These are phyloP conservation scores for Capsella bursapastoris DNA, from an alignment of 345 rosid species.

Conservation along the genomic window DNA sequence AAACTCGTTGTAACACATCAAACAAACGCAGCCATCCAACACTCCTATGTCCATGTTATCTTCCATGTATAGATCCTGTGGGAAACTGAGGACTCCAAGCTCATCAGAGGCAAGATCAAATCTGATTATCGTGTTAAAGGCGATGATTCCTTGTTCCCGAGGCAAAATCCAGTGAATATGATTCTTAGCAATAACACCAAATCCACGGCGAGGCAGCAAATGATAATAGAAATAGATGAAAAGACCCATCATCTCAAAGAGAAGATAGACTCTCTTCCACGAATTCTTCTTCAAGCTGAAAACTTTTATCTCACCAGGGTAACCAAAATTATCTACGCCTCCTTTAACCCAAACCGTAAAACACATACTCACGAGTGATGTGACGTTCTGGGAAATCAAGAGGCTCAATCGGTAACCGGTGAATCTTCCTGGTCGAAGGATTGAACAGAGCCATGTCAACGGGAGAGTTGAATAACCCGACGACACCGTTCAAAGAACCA, in stretches of 20 bases:
- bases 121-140: slow-evolving; percentile 34
- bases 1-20: slow-evolving; percentile 29
- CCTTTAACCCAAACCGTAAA: slow-evolving; percentile 51
- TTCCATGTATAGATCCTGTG: background rate
- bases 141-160: slow-evolving; percentile 7
- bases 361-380: slow-evolving; percentile 32
- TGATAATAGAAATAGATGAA: slow-evolving; percentile 16
- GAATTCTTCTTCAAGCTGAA: slow-evolving; percentile 43
- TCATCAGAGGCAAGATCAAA: slow-evolving; percentile 52
- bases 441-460: slow-evolving; percentile 53
- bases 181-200: slow-evolving; percentile 49
- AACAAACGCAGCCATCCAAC: slow-evolving; percentile 51
- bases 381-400: slow-evolving; percentile 10
- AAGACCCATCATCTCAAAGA: background rate
- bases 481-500: slow-evolving; percentile 56
- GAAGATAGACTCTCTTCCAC: slow-evolving; percentile 46
- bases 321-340: background rate
- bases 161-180: slow-evolving; percentile 57
- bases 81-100: slow-evolving; percentile 40
- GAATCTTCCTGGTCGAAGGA: slow-evolving; percentile 40
- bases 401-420: slow-evolving; percentile 43
- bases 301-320: slow-evolving; percentile 43
- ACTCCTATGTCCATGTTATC: slow-evolving; percentile 43
- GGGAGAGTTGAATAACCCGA: slow-evolving; percentile 50
- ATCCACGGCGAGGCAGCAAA: slow-evolving; percentile 20